Base-by-base conservation (phyloP, 1,284 basidiomycete species). In the Schizopora paradoxa region DNA sequence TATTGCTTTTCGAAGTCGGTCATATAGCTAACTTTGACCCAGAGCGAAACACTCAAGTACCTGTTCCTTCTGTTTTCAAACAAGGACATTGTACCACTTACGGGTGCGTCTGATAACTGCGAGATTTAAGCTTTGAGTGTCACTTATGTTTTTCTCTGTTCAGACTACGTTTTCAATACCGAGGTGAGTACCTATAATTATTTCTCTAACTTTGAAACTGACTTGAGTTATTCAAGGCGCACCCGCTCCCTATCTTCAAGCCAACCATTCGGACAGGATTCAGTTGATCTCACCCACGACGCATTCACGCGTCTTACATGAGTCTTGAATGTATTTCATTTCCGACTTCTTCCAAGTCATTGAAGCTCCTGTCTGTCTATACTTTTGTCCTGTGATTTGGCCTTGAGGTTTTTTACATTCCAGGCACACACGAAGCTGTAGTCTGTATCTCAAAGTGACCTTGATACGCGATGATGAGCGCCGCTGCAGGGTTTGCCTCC, bases 41-140 rank as follows among this genome's bases (percentile, higher is more conserved):
- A 86, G 81, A 86, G 85, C 57, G 93, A 97, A 66, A 97, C 93
- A 4, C 67, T 98, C 47, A 98, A 99, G 65, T 99, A 99, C 65
- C 69, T 99, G 32, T 97, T 88, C 61, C 66, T 98, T 51, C 68
- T 96, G 4, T 98, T 96, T 61, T 80, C 84, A 39, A 88, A 91
- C 56, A 75, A 77, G 13, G 70, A 67, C 37, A 73, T 80, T 16
- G 65, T 96, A 44, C 81, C 91, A 8, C 63, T 96, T 49, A 76
- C 81, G 52, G 69, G 87, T 89, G 56, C 62, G 84, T 73, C 1
- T 23, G 8, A 6, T 16, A n/a, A 5, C 6, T 31, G 42, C 21
- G 23, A 11, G 10, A 13, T 5, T 22, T 23, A 38, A 14, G 3
- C 45, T 28, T 27, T 29, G 16, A 42, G n/a, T 44, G 28, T 25